These are phyloP conservation scores for Chaetomidium leptoderma DNA, from an alignment of 495 filamentous ascomycete genomes.

Conservation along the genomic window DNA sequence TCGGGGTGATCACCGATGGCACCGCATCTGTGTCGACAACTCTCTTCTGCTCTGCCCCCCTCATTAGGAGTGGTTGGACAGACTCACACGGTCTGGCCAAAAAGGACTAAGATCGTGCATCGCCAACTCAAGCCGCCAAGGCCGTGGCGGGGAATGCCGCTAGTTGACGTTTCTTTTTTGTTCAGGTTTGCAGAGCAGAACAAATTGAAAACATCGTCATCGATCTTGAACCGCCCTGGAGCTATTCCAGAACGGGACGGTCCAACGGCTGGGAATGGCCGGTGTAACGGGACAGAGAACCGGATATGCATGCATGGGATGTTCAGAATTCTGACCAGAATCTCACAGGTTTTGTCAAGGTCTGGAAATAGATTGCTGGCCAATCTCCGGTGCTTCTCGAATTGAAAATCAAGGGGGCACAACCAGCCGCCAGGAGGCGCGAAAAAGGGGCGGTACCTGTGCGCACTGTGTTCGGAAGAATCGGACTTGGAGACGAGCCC, in stretches of 20 bases:
- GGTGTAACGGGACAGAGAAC: neutral
- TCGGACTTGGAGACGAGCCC: neutral
- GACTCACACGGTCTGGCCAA: too few species aligned
- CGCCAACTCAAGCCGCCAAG: constrained; percentile 1
- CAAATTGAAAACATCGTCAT: constrained; percentile 28
- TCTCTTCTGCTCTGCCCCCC: too few species aligned
- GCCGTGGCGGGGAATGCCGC: neutral
- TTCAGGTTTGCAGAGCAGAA: constrained; percentile 5
- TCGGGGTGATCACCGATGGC: too few species aligned
- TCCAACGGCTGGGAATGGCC: neutral
- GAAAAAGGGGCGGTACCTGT: neutral
- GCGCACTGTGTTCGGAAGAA: constrained; percentile 26
- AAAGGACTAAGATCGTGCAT: too few species aligned
- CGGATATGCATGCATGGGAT: neutral
- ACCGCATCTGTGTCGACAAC: too few species aligned
- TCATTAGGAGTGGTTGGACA: too few species aligned
- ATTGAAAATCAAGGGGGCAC: neutral
- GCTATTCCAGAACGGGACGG: neutral
- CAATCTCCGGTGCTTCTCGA: neutral
- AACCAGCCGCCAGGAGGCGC: constrained; percentile 12
- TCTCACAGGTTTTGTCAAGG: neutral
- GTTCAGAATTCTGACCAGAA: neutral
- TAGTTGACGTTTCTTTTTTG: neutral
- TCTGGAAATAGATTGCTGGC: constrained; percentile 23
- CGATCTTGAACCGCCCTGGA: constrained; percentile 8